Evolutionary conservation across 2,329 filamentous ascomycete species (phyloP).

Genomic region (Alternaria novae-zelandiae): DNA sequence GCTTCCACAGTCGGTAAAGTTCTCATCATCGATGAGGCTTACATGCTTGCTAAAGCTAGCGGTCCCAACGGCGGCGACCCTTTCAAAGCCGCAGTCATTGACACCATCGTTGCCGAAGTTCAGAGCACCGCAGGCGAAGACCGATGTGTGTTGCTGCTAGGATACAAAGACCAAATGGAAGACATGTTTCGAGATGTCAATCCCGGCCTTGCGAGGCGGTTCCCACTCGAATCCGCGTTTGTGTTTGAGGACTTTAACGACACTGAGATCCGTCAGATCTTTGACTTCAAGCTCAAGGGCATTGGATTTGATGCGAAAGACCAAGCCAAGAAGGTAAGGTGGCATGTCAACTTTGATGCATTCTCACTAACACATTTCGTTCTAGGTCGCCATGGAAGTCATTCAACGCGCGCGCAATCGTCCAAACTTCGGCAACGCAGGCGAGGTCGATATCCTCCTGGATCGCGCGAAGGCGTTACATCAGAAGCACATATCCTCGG

Average conservation of each 20-base stretch:
- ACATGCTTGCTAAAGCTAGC: slow-evolving; percentile 63
- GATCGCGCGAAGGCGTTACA: slow-evolving; percentile 61
- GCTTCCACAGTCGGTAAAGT: slow-evolving; percentile 73
- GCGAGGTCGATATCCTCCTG: slow-evolving; percentile 75
- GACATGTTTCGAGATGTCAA: slow-evolving; percentile 78
- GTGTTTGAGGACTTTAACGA: slow-evolving; percentile 72
- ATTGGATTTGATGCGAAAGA: slow-evolving; percentile 61
- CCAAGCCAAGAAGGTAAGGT: slow-evolving; percentile 52
- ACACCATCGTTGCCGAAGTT: slow-evolving; percentile 76
- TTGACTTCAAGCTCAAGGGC: slow-evolving; percentile 67
- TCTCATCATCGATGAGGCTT: slow-evolving; percentile 81
- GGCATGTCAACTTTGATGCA: too few species aligned
- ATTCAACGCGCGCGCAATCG: slow-evolving; percentile 67
- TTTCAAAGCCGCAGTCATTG: slow-evolving; percentile 70
- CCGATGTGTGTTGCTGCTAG: slow-evolving; percentile 73
- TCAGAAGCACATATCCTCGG: slow-evolving; percentile 52
- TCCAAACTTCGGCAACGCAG: slow-evolving; percentile 74
- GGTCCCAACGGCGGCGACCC: slow-evolving; percentile 47
- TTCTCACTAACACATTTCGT: background rate
- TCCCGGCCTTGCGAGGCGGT: slow-evolving; percentile 70
- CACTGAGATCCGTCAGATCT: slow-evolving; percentile 63
- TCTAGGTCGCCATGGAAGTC: slow-evolving; percentile 60
- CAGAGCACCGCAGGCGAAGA: slow-evolving; percentile 74
- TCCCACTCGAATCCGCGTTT: slow-evolving; percentile 69
- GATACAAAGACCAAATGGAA: slow-evolving; percentile 73